Percentiles rank a stretch among this genome's conserved stretches.
These are phyloP conservation scores for Grosmannia serpens DNA, from an alignment of 2,329 filamentous ascomycete genomes.

Conservation along the genomic window DNA sequence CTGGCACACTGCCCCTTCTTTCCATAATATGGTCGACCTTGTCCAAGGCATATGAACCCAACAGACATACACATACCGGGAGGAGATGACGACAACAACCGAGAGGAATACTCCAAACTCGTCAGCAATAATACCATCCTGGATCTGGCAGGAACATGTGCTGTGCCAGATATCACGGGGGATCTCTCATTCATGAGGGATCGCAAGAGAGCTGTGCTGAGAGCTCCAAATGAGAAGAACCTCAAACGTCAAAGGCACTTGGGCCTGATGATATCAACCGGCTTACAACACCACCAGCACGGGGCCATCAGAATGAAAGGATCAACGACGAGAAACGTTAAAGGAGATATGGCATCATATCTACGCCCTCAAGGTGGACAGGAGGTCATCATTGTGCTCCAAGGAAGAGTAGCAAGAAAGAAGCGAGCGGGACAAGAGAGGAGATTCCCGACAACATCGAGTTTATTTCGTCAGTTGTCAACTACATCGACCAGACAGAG, in stretches of 20 bases:
- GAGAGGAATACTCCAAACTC: no score
- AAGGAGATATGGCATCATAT: neutral
- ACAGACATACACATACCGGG: neutral
- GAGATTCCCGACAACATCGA: neutral
- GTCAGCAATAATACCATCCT: neutral
- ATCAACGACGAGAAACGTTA: neutral
- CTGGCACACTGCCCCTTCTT: neutral
- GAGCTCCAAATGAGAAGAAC: neutral
- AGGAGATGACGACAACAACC: no score
- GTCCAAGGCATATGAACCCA: neutral
- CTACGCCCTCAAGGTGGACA: neutral
- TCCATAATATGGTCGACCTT: neutral
- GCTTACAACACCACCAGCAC: no score
- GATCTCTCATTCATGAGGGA: neutral
- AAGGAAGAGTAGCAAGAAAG: neutral
- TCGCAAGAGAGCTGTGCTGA: conserved; percentile 2
- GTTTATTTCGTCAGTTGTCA: neutral
- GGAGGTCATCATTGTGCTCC: neutral
- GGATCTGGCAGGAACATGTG: neutral
- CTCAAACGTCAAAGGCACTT: neutral
- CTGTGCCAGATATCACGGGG: neutral
- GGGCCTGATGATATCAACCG: neutral
- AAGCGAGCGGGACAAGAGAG: neutral
- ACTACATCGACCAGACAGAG: neutral
- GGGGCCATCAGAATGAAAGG: neutral